These are phyloP conservation scores for Cyclostephanos invisitatus DNA, from an alignment of 108 stramenopile species.

Conservation along the genomic window DNA sequence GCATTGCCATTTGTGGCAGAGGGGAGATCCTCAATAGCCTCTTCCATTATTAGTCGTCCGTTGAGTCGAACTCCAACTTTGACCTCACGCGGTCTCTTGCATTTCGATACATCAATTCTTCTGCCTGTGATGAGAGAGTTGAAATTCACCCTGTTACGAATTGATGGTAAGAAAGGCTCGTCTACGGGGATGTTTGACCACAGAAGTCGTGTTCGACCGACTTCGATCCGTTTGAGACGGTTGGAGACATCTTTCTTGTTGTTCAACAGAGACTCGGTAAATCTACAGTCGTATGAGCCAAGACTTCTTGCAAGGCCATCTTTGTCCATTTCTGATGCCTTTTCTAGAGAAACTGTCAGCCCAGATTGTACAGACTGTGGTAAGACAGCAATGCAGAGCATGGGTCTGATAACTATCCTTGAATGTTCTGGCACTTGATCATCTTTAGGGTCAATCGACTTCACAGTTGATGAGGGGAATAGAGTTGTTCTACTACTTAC, in stretches of 20 bases:
- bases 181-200: constrained; percentile 56
- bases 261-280: constrained; percentile 31
- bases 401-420: constrained; percentile 39
- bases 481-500: constrained; percentile 51
- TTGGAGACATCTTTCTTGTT: constrained; percentile 34
- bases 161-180: constrained; percentile 37
- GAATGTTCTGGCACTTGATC: constrained; percentile 19
- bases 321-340: constrained; percentile 37
- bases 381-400: constrained; percentile 36
- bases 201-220: constrained; percentile 68
- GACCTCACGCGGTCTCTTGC: constrained; percentile 62
- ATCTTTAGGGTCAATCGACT: not conserved
- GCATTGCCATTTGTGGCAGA: constrained; percentile 10
- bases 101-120: constrained; percentile 50
- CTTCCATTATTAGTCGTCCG: constrained; percentile 52
- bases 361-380: constrained; percentile 39
- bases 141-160: constrained; percentile 45
- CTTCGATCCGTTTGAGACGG: constrained; percentile 35
- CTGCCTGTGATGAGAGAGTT: constrained; percentile 64
- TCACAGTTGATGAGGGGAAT: constrained; percentile 30
- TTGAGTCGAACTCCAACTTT: constrained; percentile 63
- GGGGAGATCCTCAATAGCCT: constrained; percentile 33
- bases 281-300: constrained; percentile 70
- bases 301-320: constrained; percentile 50
- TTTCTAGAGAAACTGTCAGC: constrained; percentile 34